A percentile compares a stretch with the other conserved stretches of the same genome.
phyloP scores from a whole-genome alignment of 495 filamentous ascomycete species.

The Podospora pseudoanserina region DNA sequence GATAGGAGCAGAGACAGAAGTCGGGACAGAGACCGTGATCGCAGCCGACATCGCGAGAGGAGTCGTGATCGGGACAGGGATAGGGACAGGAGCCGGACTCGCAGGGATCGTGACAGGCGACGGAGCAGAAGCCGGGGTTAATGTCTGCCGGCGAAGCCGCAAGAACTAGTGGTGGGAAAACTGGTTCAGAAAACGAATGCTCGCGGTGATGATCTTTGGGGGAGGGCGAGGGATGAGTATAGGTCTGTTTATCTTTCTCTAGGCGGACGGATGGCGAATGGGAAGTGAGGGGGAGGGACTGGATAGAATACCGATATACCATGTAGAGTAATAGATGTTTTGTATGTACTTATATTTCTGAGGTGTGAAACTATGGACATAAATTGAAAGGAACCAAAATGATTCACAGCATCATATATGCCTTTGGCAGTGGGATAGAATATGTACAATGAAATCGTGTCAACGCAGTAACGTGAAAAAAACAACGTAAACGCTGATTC shows the following conservation, averaged over 20 bases:
- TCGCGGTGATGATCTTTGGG: background rate
- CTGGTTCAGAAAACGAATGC: background rate
- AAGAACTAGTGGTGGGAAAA: too few species aligned
- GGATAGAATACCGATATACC: background rate
- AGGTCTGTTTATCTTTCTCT: background rate
- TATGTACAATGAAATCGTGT: too few species aligned
- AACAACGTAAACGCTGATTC: too few species aligned
- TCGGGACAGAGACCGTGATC: too few species aligned
- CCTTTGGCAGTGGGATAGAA: background rate
- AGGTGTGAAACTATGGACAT: background rate
- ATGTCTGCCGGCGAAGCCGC: too few species aligned
- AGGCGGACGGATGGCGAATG: background rate
- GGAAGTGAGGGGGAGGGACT: background rate
- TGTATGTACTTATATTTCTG: background rate
- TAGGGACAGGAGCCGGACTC: slow-evolving; percentile 16
- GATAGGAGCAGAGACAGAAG: slow-evolving; percentile 23
- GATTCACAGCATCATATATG: background rate
- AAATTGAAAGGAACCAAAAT: background rate
- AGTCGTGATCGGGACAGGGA: slow-evolving; percentile 33
- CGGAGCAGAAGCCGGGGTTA: background rate
- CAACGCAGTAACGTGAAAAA: too few species aligned
- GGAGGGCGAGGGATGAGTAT: background rate
- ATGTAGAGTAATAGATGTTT: background rate
- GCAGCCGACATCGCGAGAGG: slow-evolving; percentile 21
- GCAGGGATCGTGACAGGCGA: background rate